A percentile compares a stretch with the other conserved stretches of the same genome.
Conservation (phyloP, 106 monocot species). For the Alisma plantagoaquatica region DNA sequence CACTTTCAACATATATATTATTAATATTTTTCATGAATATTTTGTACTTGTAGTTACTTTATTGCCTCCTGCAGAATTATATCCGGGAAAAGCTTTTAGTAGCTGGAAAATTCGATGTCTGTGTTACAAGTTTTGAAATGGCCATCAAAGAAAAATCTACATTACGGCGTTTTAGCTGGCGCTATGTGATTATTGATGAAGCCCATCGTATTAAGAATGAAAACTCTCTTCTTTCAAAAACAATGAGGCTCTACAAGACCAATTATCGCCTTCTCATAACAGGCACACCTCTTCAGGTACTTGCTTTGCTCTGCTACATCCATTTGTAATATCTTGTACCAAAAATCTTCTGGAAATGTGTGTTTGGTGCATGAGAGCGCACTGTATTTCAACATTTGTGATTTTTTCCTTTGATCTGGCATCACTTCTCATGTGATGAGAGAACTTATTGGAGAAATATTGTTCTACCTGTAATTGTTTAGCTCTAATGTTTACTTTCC, state of each 20-base stretch:
- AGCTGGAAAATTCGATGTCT: conserved; percentile 88
- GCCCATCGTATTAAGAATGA: conserved; percentile 97
- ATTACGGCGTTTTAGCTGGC: conserved; percentile 80
- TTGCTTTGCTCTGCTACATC: too few species aligned
- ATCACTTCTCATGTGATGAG: too few species aligned
- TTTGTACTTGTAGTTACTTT: background rate
- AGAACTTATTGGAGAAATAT: too few species aligned
- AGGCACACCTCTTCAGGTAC: conserved; percentile 94
- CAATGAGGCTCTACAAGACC: conserved; percentile 83
- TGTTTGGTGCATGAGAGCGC: too few species aligned
- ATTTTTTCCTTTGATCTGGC: too few species aligned
- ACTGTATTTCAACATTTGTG: too few species aligned
- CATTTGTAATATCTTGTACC: too few species aligned
- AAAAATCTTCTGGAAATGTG: too few species aligned
- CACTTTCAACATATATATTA: background rate
- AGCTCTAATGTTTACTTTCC: too few species aligned
- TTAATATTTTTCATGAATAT: background rate
- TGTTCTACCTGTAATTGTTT: too few species aligned
- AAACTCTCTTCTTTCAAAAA: conserved; percentile 91
- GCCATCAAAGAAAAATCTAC: conserved; percentile 81
- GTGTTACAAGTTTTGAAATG: conserved; percentile 96
- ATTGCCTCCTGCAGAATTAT: conserved; percentile 49
- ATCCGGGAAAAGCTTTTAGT: conserved; percentile 80
- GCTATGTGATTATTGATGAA: conserved; percentile 94
- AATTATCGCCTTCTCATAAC: conserved; percentile 98